Conservation (phyloP, 768 basidiomycete genomes). For the Kwoniella mangroviensis region DNA sequence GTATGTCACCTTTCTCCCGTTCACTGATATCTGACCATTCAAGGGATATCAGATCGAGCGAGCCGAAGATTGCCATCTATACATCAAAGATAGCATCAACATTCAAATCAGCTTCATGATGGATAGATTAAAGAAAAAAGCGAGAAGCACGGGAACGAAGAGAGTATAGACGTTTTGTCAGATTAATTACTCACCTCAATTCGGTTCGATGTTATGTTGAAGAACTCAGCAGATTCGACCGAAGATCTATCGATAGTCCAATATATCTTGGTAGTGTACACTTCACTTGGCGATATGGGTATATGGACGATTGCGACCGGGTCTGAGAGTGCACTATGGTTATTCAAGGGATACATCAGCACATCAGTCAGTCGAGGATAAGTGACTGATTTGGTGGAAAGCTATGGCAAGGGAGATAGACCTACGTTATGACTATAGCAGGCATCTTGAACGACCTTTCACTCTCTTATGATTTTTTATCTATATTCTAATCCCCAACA, state of each 20-base stretch:
- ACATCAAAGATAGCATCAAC: background rate
- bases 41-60: slow-evolving; percentile 32
- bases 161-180: too few relatives aligned
- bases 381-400: background rate
- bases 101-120: background rate
- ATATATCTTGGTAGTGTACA: slow-evolving; percentile 39
- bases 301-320: slow-evolving; percentile 49
- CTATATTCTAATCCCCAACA: background rate
- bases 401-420: background rate
- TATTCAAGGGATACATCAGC: background rate
- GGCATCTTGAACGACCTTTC: background rate
- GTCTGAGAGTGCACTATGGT: slow-evolving; percentile 37
- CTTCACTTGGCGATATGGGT: slow-evolving; percentile 27
- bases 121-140: background rate
- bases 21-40: slow-evolving; percentile 31
- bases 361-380: background rate
- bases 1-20: slow-evolving; percentile 20
- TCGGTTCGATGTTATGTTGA: slow-evolving; percentile 48
- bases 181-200: slow-evolving; percentile 39
- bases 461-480: background rate
- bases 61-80: slow-evolving; percentile 49
- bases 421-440: slow-evolving; percentile 21
- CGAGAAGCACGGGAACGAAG: too few relatives aligned
- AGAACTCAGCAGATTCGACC: slow-evolving; percentile 41
- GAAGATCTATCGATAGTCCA: slow-evolving; percentile 44